Base-by-base conservation (phyloP, 805 yeast species). In the Yamadazyma insecticola region DNA sequence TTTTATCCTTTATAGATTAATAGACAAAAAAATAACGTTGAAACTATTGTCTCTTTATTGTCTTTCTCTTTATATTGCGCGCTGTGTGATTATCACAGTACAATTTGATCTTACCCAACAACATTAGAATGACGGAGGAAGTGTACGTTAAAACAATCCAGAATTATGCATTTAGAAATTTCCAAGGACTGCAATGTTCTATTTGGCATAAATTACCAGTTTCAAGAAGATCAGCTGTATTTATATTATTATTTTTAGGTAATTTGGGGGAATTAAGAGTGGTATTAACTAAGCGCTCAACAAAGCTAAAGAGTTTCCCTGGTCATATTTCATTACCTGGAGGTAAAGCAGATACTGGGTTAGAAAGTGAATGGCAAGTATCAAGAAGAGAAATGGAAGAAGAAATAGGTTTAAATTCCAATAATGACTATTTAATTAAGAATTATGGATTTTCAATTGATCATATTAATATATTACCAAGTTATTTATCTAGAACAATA, bases 311-410 rank as follows among this genome's bases (percentile, higher is more conserved):
- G 29, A 74, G 74, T 32, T 89, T 88, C 58, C 82, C 92, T 0
- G 96, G 97, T 4, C 96, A 89, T 53, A 83, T 84, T 5, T 86
- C 96, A 2, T 64, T 89, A 6, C 97, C 97, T 4, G 97, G 97
- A 2, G 97, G 97, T 6, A 85, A 81, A 49, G 88, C 95, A 4
- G 97, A 89, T 53, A 50, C 44, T 24, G 76, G 70, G 0, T 62
- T 72, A 13, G 87, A 86, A 44, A 55, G 71, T 10, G 85, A 83
- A 35, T 79, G 81, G 69, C 70, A 72, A 26, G 80, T 81, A 23
- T 81, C 96, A 0, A 64, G 94, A 36, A 63, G 97, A 19, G 97
- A 89, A 54, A 77, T 88, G 39, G 72, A 70, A 34, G 97, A 89
- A 51, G 97, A 89, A 51, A 84, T 89, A 29, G 96, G 96, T 0